Evolutionary conservation across 2,329 filamentous ascomycete species (phyloP).

Genomic region (Botryotinia narcissicola): DNA sequence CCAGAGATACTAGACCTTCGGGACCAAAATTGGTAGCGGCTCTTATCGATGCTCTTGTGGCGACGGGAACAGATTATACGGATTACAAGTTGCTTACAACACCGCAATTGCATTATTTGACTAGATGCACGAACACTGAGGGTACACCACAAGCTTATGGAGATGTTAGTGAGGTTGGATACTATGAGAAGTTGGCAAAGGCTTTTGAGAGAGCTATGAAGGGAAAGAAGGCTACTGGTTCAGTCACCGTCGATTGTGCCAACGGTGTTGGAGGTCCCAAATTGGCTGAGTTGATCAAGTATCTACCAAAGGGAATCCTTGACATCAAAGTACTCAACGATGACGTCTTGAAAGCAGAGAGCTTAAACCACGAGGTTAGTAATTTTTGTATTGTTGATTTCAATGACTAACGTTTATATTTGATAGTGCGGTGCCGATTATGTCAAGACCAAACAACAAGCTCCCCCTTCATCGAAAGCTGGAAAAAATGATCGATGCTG

Average conservation of each 20-base stretch:
- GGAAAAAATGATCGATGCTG: slow-evolving; percentile 75
- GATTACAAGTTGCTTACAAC: slow-evolving; percentile 94
- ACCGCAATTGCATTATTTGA: slow-evolving; percentile 96
- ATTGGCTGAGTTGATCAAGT: slow-evolving; percentile 79
- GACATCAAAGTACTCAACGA: slow-evolving; percentile 90
- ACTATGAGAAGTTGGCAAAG: slow-evolving; percentile 86
- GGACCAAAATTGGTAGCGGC: slow-evolving; percentile 79
- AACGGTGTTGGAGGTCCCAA: slow-evolving; percentile 96
- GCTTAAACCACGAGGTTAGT: slow-evolving; percentile 80
- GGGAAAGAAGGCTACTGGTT: slow-evolving; percentile 69
- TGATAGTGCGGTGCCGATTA: slow-evolving; percentile 85
- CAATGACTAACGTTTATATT: slow-evolving; percentile 28
- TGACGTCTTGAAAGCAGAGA: slow-evolving; percentile 84
- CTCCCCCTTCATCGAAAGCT: slow-evolving; percentile 78
- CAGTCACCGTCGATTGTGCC: slow-evolving; percentile 86
- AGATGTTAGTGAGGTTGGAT: slow-evolving; percentile 82
- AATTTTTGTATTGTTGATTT: neutral
- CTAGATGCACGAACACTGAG: slow-evolving; percentile 89
- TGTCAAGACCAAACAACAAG: slow-evolving; percentile 94
- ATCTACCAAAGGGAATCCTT: slow-evolving; percentile 68
- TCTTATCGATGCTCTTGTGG: slow-evolving; percentile 75
- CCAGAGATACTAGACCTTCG: slow-evolving; percentile 88
- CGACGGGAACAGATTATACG: slow-evolving; percentile 68
- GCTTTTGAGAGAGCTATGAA: slow-evolving; percentile 84
- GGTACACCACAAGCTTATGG: slow-evolving; percentile 86